Percentiles rank a stretch among this genome's conserved stretches.
Evolutionary conservation across 2,329 filamentous ascomycete species (phyloP).

Genomic region (Aspergillus neoniger): DNA sequence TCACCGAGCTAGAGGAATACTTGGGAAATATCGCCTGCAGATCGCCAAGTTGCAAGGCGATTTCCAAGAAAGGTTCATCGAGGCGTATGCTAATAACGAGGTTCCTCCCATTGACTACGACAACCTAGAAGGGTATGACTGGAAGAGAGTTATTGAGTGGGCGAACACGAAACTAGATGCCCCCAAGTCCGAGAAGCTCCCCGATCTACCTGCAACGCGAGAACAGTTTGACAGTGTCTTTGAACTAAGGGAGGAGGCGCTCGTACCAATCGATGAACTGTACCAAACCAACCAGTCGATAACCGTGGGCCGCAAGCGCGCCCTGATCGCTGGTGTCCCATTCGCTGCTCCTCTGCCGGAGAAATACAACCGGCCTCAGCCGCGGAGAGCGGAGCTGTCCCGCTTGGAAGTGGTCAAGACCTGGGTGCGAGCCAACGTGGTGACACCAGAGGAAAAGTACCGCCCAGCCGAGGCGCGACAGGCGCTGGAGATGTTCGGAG

Average conservation of each 20-base stretch:
- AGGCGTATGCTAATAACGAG: slow-evolving; percentile 46
- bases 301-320: slow-evolving; percentile 39
- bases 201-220: slow-evolving; percentile 47
- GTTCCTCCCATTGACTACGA: slow-evolving; percentile 49
- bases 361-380: slow-evolving; percentile 6
- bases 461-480: slow-evolving; percentile 38
- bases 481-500: slow-evolving; percentile 35
- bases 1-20: slow-evolving; percentile 40
- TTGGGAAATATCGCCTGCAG: slow-evolving; percentile 41
- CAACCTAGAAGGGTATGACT: slow-evolving; percentile 48
- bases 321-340: slow-evolving; percentile 35
- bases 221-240: slow-evolving; percentile 46
- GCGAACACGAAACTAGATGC: slow-evolving; percentile 44
- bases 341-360: slow-evolving; percentile 34
- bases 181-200: slow-evolving; percentile 38
- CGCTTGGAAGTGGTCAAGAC: slow-evolving; percentile 44
- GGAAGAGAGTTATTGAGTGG: slow-evolving; percentile 51
- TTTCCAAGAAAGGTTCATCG: slow-evolving; percentile 49
- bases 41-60: slow-evolving; percentile 48
- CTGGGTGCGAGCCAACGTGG: slow-evolving; percentile 52
- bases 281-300: slow-evolving; percentile 34
- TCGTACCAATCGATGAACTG: slow-evolving; percentile 36
- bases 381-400: slow-evolving; percentile 24
- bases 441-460: slow-evolving; percentile 47
- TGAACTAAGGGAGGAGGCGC: slow-evolving; percentile 41